phyloP scores from a whole-genome alignment of 1,139 yeast genomes.

The Tardiomyces depauwii region DNA sequence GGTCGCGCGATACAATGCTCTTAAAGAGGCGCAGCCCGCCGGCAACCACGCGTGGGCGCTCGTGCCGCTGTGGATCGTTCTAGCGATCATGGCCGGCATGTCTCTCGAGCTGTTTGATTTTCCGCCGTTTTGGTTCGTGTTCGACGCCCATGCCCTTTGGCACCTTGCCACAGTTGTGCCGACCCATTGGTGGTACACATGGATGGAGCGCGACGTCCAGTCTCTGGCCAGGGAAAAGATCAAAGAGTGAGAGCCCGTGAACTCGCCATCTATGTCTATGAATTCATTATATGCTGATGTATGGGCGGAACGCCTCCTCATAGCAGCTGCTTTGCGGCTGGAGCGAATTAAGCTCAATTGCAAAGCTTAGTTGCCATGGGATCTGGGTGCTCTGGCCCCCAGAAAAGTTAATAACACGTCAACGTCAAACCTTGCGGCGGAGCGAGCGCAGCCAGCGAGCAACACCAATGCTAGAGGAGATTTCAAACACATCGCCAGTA shows the following conservation, averaged over 20 bases:
- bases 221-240: not conserved
- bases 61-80: conserved; percentile 42
- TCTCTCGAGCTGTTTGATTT: conserved; percentile 82
- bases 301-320: too few species aligned
- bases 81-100: conserved; percentile 59
- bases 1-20: conserved; percentile 10
- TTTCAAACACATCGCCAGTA: not conserved
- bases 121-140: conserved; percentile 50
- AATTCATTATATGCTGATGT: too few species aligned
- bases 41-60: conserved; percentile 28
- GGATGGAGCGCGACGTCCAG: conserved; percentile 24
- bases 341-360: too few species aligned
- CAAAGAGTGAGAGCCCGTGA: not conserved
- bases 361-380: too few species aligned
- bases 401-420: not conserved
- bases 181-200: conserved; percentile 27
- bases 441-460: not conserved
- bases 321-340: too few species aligned
- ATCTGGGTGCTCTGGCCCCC: too few species aligned
- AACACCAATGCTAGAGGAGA: conserved; percentile 4
- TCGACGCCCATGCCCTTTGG: conserved; percentile 95
- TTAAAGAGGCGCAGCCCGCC: conserved; percentile 9
- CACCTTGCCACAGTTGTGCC: conserved; percentile 40
- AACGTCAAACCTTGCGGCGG: too few species aligned
- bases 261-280: too few species aligned